Percentiles rank a stretch among this genome's conserved stretches.
Conservation (phyloP, 306 rosid genomes). For the Inga leiocalycina region DNA sequence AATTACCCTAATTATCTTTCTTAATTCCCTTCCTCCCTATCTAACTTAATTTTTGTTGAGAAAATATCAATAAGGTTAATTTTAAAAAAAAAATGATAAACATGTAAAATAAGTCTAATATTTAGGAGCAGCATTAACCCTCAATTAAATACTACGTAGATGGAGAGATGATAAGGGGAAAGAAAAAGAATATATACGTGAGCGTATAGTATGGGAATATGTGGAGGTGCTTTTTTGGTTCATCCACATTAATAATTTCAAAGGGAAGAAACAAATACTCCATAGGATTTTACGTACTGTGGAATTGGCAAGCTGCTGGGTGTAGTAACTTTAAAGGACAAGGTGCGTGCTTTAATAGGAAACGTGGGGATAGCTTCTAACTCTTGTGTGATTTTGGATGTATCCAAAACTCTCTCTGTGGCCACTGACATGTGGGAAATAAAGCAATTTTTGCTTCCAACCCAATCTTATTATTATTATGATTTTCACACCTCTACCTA, state of each 20-base stretch:
- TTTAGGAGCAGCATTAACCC: no score
- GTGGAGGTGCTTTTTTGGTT: neutral
- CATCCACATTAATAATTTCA: neutral
- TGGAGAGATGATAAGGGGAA: neutral
- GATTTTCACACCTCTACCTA: conserved; percentile 28
- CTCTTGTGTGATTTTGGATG: conserved; percentile 40
- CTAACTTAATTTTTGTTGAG: no score
- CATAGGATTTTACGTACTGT: neutral
- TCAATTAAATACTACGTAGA: no score
- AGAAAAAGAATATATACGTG: neutral
- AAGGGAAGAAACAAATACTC: conserved; percentile 10
- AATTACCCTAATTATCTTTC: no score
- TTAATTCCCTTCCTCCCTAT: no score
- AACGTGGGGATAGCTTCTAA: conserved; percentile 28
- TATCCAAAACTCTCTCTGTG: conserved; percentile 18
- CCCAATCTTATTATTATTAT: conserved; percentile 40
- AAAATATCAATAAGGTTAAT: no score
- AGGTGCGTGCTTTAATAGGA: conserved; percentile 37
- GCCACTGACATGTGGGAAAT: conserved; percentile 26
- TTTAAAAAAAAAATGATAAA: no score
- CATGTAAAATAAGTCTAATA: no score
- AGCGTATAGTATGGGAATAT: neutral
- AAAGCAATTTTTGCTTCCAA: conserved; percentile 45
- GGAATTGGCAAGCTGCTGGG: conserved; percentile 31
- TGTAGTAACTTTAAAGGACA: conserved; percentile 40